phyloP scores from a whole-genome alignment of 305 asterid genomes.

The Petunia hybrid region DNA sequence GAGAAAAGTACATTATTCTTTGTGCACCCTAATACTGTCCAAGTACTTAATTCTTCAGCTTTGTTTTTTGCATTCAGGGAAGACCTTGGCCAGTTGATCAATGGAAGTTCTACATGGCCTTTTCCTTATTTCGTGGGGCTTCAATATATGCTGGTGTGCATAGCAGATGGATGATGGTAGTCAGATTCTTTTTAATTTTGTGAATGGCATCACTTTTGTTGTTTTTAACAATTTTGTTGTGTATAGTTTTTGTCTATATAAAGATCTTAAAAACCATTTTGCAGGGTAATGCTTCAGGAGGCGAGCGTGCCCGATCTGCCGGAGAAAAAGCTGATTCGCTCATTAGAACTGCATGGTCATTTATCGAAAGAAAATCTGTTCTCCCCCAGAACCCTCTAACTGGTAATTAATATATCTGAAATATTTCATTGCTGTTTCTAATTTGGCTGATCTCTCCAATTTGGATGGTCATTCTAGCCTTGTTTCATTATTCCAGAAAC shows the following conservation, averaged over 20 bases:
- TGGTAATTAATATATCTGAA: constrained; percentile 49
- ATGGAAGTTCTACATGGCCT: constrained; percentile 94
- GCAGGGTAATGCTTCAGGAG: constrained; percentile 97
- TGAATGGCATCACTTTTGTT: constrained; percentile 18
- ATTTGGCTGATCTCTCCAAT: neutral
- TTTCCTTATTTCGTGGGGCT: constrained; percentile 92
- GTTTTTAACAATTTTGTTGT: constrained; percentile 14
- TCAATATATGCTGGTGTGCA: constrained; percentile 91
- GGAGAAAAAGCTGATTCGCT: constrained; percentile 74
- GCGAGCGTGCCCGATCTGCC: constrained; percentile 79
- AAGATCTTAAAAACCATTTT: constrained; percentile 36
- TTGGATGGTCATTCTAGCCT: neutral
- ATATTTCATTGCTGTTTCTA: constrained; percentile 12
- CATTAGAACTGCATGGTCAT: constrained; percentile 70
- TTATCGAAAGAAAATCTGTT: constrained; percentile 67
- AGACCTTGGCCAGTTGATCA: constrained; percentile 85
- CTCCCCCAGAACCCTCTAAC: constrained; percentile 76
- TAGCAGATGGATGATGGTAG: constrained; percentile 87
- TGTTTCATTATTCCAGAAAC: constrained; percentile 8
- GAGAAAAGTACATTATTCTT: neutral
- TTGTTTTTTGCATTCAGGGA: constrained; percentile 58
- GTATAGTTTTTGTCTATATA: neutral
- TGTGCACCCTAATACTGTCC: neutral
- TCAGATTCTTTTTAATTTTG: neutral
- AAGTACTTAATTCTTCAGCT: constrained; percentile 36